Evolutionary conservation across 2,329 filamentous ascomycete species (phyloP).

Genomic region (Colletotrichum phormii): DNA sequence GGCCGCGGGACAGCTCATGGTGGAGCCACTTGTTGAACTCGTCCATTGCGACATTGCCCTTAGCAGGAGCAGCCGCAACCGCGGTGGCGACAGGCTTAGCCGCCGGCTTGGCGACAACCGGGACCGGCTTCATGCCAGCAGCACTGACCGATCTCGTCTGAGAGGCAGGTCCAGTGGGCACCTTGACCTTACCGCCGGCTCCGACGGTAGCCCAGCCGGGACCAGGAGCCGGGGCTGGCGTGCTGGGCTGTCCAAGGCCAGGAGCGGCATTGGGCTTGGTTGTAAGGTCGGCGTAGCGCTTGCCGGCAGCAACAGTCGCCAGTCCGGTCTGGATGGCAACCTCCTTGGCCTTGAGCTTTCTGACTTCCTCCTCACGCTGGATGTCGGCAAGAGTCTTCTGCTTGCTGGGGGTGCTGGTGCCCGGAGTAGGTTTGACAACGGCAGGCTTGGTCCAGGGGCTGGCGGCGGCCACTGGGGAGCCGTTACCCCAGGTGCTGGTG

Average conservation of each 20-base stretch:
- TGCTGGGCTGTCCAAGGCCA: slow-evolving; percentile 53
- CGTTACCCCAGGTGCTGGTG: slow-evolving; percentile 88
- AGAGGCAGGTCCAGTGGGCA: slow-evolving; percentile 69
- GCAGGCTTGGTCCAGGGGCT: slow-evolving; percentile 77
- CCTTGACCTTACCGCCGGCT: slow-evolving; percentile 90
- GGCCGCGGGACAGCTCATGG: slow-evolving; percentile 81
- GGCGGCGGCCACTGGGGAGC: slow-evolving; percentile 73
- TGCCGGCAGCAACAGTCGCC: slow-evolving; percentile 68
- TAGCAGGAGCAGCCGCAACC: slow-evolving; percentile 58
- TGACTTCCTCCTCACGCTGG: slow-evolving; percentile 92
- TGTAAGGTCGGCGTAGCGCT: slow-evolving; percentile 95
- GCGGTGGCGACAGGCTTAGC: slow-evolving; percentile 60
- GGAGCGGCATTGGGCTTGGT: slow-evolving; percentile 61
- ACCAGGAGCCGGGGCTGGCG: slow-evolving; percentile 53
- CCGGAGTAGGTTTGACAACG: slow-evolving; percentile 53
- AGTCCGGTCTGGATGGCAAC: slow-evolving; percentile 59
- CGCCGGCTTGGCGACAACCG: slow-evolving; percentile 63
- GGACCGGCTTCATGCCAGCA: slow-evolving; percentile 54
- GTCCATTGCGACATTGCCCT: slow-evolving; percentile 74
- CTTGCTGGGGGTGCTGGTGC: slow-evolving; percentile 46
- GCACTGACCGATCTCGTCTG: slow-evolving; percentile 59
- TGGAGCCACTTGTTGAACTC: slow-evolving; percentile 96
- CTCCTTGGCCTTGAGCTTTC: slow-evolving; percentile 81
- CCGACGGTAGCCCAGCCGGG: slow-evolving; percentile 94
- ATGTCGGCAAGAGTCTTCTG: slow-evolving; percentile 97